Conservation (phyloP, 108 stramenopile species). For the Nitzschia palea region DNA sequence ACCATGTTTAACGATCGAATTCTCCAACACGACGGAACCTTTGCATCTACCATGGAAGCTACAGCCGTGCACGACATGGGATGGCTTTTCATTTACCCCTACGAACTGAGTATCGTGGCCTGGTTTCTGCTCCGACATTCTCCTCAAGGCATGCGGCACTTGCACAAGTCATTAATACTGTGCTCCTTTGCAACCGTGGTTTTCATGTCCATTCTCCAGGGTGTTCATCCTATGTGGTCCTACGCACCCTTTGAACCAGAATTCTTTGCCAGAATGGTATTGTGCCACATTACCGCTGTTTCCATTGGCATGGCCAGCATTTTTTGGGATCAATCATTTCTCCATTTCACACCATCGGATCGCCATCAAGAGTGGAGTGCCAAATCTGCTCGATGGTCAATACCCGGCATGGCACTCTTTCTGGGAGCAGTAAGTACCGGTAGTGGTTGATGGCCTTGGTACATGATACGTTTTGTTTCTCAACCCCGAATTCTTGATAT, state of each 20-base stretch:
- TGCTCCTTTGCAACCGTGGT: neutral
- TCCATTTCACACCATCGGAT: neutral
- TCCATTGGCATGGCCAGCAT: neutral
- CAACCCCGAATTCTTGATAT: too few relatives aligned
- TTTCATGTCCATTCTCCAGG: neutral
- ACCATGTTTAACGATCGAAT: constrained; percentile 5
- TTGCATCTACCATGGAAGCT: neutral
- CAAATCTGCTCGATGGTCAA: constrained; percentile 1
- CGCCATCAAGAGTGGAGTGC: neutral
- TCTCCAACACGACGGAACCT: neutral
- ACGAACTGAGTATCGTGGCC: neutral
- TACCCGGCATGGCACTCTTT: constrained; percentile 1
- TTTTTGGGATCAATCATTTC: neutral
- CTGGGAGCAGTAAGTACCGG: neutral
- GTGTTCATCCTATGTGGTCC: neutral
- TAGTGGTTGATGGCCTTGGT: too few relatives aligned
- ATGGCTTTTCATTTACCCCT: constrained; percentile 2
- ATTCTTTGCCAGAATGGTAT: constrained; percentile 1
- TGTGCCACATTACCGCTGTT: neutral
- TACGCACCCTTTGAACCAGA: neutral
- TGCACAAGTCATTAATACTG: neutral
- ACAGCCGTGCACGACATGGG: neutral
- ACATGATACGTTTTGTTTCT: too few relatives aligned
- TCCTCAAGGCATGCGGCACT: neutral
- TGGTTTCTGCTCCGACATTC: neutral